Conservation (phyloP, 202 grass and related monocot genomes). For the Schoenoplectus tabernaemontani region DNA sequence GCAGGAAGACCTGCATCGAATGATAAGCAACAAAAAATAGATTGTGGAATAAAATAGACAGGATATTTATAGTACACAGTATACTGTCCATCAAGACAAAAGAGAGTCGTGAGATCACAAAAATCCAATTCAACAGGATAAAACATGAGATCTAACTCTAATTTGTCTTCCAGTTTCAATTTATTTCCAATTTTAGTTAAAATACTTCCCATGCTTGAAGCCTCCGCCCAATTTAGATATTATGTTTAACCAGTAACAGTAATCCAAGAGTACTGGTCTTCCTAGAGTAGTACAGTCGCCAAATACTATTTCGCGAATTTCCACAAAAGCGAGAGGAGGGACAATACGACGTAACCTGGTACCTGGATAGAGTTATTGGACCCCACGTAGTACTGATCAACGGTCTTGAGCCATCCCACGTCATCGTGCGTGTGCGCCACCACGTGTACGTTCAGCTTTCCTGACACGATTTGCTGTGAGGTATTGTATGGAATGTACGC, state of each 20-base stretch:
- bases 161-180: neutral
- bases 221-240: neutral
- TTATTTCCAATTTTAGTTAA: neutral
- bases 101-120: neutral
- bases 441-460: slow-evolving; percentile 56
- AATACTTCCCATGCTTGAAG: neutral
- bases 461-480: slow-evolving; percentile 45
- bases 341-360: neutral
- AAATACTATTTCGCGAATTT: neutral
- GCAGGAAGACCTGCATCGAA: neutral
- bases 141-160: neutral
- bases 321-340: neutral
- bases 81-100: neutral
- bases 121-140: neutral
- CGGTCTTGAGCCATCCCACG: slow-evolving; percentile 61
- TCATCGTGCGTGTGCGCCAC: slow-evolving; percentile 59
- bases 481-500: slow-evolving; percentile 88
- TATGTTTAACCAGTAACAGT: neutral
- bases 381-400: slow-evolving; percentile 60
- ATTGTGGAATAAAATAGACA: neutral
- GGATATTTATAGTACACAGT: neutral
- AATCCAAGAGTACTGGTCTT: neutral
- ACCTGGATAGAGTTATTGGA: slow-evolving; percentile 69
- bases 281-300: neutral
- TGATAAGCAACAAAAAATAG: neutral